Evolutionary conservation across 305 asterid species (phyloP), one percentile per base, ranked within the genome.

Genomic region (Salvia sclarea): DNA sequence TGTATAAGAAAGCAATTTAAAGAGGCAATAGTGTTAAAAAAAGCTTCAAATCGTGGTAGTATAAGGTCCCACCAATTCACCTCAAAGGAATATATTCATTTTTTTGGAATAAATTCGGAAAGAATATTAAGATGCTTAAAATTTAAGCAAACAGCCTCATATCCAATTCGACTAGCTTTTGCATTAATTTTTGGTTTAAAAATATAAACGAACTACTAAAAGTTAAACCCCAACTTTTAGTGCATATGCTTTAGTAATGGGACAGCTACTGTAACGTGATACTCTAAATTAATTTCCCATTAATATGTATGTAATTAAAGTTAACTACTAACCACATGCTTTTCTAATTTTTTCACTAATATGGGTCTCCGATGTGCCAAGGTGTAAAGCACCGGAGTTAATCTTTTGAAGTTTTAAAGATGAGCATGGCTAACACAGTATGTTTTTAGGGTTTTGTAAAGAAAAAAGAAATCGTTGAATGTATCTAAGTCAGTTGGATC

Each of bases 111-210:
- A 88, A 78, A 81, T 88, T 86, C 87, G 28, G 53, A 81, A 75
- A 79, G 85, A 69, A 79, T 80, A 76, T 81, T 68, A 72, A 78
- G 91, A 86, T 88, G 97, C 97, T 90, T 90, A 78, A 82, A 84
- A 75, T 80, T 77, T 74, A 88, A 90, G 97, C 97, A 76, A 90
- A 77, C 82, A 75, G 78, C 50, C 74, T 66, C 78, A 76, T 59
- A 65, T 79, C 78, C 69, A 61, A 75, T 67, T 79, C 84, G 53
- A 56, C 57, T 33, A 60, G 49, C 78, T 76, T 81, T 79, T 79
- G 54, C 71, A 53, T 66, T 69, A 65, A 48, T 70, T 67, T 65
- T 71, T 67, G 73, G 75, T 79, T 83, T 71, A 28, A 71, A 71
- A 68, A 64, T 47, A 49, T 66, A 60, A 74, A 58, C 75, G 54